phyloP scores from a whole-genome alignment of 2,329 filamentous ascomycete genomes.

The Penicillium crustosum region DNA sequence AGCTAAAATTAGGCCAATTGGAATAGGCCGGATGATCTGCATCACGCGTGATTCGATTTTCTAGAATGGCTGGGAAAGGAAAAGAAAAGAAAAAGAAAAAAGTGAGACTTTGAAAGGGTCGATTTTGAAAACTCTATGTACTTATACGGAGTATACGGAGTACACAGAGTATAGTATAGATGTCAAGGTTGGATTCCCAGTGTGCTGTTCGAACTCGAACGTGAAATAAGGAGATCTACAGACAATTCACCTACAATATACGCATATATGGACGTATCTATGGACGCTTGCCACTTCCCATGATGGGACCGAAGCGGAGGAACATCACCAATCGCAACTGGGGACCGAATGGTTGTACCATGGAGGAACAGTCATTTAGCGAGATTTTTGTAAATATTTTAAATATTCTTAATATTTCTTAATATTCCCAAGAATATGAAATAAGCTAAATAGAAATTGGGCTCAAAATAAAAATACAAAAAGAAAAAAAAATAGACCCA shows the following conservation, averaged over 20 bases:
- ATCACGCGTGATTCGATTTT: not conserved
- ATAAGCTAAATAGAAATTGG: not conserved
- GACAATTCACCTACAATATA: too few species aligned
- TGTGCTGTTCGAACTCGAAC: too few species aligned
- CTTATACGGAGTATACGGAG: not conserved
- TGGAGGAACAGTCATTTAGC: not conserved
- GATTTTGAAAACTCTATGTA: not conserved
- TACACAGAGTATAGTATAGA: not conserved
- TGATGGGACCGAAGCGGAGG: constrained; percentile 1
- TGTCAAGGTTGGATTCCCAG: not conserved
- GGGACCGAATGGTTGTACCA: constrained; percentile 14
- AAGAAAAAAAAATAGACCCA: not conserved
- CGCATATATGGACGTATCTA: too few species aligned
- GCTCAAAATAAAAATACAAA: not conserved
- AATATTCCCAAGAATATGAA: not conserved
- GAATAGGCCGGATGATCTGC: not conserved
- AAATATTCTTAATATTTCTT: not conserved
- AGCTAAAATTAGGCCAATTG: not conserved
- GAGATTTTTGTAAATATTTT: not conserved
- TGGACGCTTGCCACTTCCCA: not conserved
- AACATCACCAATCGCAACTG: constrained; percentile 19
- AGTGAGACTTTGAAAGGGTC: not conserved
- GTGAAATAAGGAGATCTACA: too few species aligned
- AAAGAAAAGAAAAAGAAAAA: not conserved
- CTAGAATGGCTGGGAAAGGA: not conserved